Evolutionary conservation across 495 filamentous ascomycete species (phyloP).

Genomic region (Peziza echinospora): DNA sequence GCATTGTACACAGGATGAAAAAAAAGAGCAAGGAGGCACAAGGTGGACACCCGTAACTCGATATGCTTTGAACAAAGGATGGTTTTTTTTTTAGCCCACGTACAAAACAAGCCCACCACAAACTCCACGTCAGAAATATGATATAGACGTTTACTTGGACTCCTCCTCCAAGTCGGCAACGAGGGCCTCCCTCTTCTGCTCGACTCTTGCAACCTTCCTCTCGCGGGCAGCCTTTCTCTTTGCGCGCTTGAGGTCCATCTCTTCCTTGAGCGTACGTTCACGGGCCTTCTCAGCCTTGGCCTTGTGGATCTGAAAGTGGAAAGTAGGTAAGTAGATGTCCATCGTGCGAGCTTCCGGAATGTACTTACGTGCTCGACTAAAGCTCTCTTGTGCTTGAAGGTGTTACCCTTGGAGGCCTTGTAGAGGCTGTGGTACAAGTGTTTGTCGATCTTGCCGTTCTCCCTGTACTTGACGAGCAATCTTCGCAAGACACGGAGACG

Average conservation of each 20-base stretch:
- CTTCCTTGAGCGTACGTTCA: conserved; percentile 84
- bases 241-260: conserved; percentile 98
- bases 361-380: conserved; percentile 97
- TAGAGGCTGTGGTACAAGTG: conserved; percentile 99
- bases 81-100: background rate
- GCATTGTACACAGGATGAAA: background rate
- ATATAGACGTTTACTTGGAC: background rate
- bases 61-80: background rate
- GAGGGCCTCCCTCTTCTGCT: conserved; percentile 72
- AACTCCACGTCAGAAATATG: background rate
- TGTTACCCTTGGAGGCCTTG: conserved; percentile 99
- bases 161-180: conserved; percentile 31
- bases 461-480: conserved; percentile 97
- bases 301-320: conserved; percentile 66
- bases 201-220: conserved; percentile 71
- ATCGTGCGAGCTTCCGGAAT: conserved; percentile 2
- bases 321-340: background rate
- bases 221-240: conserved; percentile 99
- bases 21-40: background rate
- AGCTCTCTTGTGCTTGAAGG: conserved; percentile 99
- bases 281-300: conserved; percentile 97
- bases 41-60: background rate
- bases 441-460: conserved; percentile 99
- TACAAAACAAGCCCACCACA: background rate
- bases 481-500: conserved; percentile 96